Base-by-base conservation (phyloP, 2,329 filamentous ascomycete species). In the Penicillium sp. region DNA sequence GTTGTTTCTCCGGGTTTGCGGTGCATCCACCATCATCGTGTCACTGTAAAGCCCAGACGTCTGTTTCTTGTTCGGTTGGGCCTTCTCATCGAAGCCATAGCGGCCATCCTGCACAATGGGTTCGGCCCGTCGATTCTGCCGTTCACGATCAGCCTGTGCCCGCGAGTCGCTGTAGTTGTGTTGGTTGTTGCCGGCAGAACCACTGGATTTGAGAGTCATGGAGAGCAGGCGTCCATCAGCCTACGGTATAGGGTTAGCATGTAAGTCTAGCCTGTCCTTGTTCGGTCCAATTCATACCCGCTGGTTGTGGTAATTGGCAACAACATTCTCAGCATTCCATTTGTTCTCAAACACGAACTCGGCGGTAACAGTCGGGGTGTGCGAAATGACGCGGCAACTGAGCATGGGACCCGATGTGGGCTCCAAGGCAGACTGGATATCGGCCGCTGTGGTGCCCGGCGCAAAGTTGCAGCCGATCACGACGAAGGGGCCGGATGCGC, bases 381-480 rank as follows among this genome's bases (percentile, higher is more conserved):
- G 77, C n/a, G 69, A 65, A 12, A 81, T 71, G 22, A 88, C 71
- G 57, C 76, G 78, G 70, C 85, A 87, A 49, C 77, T 77, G 26
- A 81, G 56, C 63, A 85, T 77, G 33, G 78, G 73, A 29, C 82
- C 82, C 15, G 79, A 81, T 18, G 81, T 73, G 2, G 78, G 77
- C 52, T 77, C 74, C 67, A 87, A 77, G 27, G 85, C 84, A 41
- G 83, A 80, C 65, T 86, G 82, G 44, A 88, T 87, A 62, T 88
- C 85, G 25, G 82, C 83, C 15, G 84, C 84, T 2, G 84, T 86
- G 0, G 85, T 88, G 15, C 85, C 85, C n/a, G 81, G 81, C 14
- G 84, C 84, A 67, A 88, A 87, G 70, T 87, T 87, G 67, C 79
- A 80, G 6, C 83, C 85, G 49, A 84, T 70, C 6, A 88, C 81